phyloP scores from a whole-genome alignment of 2,329 filamentous ascomycete genomes.

The Berkeleyomyces rouxiae region DNA sequence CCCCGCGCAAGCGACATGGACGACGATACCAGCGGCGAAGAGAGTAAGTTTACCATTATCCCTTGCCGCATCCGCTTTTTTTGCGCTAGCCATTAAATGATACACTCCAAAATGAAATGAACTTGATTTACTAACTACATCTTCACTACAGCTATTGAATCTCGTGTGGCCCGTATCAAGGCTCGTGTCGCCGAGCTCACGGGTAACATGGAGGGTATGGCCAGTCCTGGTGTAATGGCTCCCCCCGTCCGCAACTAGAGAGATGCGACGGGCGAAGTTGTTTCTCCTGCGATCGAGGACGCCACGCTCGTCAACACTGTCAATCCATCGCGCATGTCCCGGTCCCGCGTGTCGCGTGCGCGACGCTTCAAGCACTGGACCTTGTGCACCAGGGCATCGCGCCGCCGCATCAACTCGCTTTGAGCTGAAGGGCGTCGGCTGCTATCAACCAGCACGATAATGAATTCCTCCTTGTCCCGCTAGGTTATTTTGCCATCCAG shows the following conservation, averaged over 20 bases:
- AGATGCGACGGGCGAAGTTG: neutral
- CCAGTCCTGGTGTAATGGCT: conserved; percentile 23
- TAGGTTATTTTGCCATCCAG: too few relatives aligned
- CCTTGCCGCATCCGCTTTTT: neutral
- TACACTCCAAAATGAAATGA: neutral
- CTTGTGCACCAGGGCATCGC: neutral
- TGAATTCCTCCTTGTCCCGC: too few relatives aligned
- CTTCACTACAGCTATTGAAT: conserved; percentile 62
- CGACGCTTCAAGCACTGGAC: neutral
- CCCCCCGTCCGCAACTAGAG: conserved; percentile 17
- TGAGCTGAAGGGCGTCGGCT: neutral
- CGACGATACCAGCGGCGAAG: conserved; percentile 87
- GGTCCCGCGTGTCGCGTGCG: neutral
- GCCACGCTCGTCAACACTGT: neutral
- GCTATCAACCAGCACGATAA: too few relatives aligned
- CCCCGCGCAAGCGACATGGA: conserved; percentile 35
- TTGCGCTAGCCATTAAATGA: neutral
- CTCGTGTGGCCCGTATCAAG: conserved; percentile 92
- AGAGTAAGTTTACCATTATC: conserved; percentile 48
- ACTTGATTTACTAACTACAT: conserved; percentile 16
- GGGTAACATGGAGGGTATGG: conserved; percentile 53
- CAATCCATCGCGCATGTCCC: neutral
- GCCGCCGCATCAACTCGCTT: neutral
- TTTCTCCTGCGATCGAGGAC: neutral
- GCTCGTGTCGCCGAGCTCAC: conserved; percentile 90